These are phyloP conservation scores for Starmerella tilneyi DNA, from an alignment of 805 yeast species.

Conservation along the genomic window DNA sequence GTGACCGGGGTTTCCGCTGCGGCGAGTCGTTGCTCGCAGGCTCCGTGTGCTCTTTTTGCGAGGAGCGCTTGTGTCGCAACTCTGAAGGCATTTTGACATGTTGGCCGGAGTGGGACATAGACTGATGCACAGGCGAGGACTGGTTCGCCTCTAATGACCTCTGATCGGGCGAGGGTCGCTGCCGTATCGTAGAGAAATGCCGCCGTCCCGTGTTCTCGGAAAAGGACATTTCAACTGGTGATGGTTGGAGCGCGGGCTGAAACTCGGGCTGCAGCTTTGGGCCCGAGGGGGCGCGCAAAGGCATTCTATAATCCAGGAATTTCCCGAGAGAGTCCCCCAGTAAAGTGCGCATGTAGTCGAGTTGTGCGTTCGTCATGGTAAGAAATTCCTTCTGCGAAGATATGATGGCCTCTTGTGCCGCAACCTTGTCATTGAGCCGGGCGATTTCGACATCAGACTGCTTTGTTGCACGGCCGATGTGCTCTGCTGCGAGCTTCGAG, in stretches of 20 bases:
- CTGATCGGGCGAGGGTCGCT: too few relatives aligned
- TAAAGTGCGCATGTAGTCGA: conserved; percentile 1
- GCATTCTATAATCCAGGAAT: not conserved
- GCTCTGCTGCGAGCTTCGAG: not conserved
- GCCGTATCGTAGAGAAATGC: too few relatives aligned
- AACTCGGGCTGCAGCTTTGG: not conserved
- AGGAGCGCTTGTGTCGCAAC: too few relatives aligned
- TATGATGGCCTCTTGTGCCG: not conserved
- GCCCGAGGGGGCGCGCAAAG: not conserved
- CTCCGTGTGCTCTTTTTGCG: too few relatives aligned
- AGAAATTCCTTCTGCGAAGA: conserved; percentile 2
- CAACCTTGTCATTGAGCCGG: not conserved
- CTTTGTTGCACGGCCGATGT: not conserved
- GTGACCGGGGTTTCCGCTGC: too few relatives aligned
- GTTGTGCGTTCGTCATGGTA: conserved; percentile 4
- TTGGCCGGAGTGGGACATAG: too few relatives aligned
- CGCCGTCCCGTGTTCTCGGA: too few relatives aligned
- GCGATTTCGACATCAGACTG: not conserved
- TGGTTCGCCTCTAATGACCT: too few relatives aligned
- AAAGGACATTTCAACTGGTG: not conserved
- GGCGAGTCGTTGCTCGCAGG: too few relatives aligned
- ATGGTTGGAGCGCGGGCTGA: not conserved
- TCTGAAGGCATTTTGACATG: too few relatives aligned
- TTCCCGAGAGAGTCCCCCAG: conserved; percentile 1
- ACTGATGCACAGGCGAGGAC: too few relatives aligned